Base-by-base conservation (phyloP, 2,329 filamentous ascomycete genomes). In the Lithohypha guttulata region DNA sequence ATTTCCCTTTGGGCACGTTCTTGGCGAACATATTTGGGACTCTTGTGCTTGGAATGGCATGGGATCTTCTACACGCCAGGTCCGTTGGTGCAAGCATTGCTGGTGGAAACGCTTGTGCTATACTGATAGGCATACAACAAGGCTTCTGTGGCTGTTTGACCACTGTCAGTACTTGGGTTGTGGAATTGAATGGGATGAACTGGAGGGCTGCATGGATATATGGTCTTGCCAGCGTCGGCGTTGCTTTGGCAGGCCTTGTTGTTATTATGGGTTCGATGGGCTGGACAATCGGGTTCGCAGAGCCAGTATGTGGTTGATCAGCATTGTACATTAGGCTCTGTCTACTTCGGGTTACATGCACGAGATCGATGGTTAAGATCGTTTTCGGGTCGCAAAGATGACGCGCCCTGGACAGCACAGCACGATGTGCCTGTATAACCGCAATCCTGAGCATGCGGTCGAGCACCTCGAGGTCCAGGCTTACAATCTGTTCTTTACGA, bases 1-100 rank as follows among this genome's bases (percentile, higher is more conserved):
- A 71, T 0, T 93, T 93, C 49, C 86, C 86, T 0, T 57, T 93
- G 0, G 86, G 86, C 7, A 94, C 86, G 0, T 93, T 93, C 51
- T 62, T 64, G 0, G 83, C 80, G 32, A 94, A 94, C 52, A 63
- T 89, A 2, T 55, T 77, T 9, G 86, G 85, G 11, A 85, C 83
- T 0, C 71, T 69, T 0, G 59, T 93, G 13, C 59, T 91, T 26
- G 84, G 75, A 13, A 79, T 84, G 70, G 69, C 75, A 5, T 93
- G 75, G 64, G 81, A 87, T 51, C 62, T 93, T 28, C 81, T 83
- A 43, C 84, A 84, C 52, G 62, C 72, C 4, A 45, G 45, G 19
- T 67, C 65, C 0, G 48, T 70, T 1, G 53, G 47, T 3, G 71
- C 72, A 1, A 46, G 36, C 36, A 42, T 43, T 8, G 23, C n/a